These are phyloP conservation scores for Tritrichomonas foetus DNA, from an alignment of 208 protist species.

Conservation along the genomic window DNA sequence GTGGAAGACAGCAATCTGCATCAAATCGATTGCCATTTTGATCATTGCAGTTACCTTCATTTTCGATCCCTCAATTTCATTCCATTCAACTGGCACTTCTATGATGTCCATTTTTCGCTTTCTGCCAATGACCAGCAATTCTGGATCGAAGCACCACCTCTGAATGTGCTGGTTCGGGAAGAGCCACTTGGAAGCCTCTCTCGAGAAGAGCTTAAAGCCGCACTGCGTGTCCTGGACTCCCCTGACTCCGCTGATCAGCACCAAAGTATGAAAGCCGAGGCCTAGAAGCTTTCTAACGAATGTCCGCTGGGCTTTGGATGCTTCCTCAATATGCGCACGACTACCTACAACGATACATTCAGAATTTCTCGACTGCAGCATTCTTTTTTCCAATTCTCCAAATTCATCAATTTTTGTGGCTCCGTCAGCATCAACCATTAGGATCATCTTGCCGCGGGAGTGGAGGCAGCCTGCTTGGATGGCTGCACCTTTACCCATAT, in stretches of 20 bases:
- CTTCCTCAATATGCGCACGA: not conserved
- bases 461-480: constrained; percentile 43
- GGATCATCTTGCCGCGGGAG: constrained; percentile 38
- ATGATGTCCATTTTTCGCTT: not conserved
- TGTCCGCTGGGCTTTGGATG: constrained; percentile 38
- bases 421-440: constrained; percentile 52
- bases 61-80: constrained; percentile 48
- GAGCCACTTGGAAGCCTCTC: not conserved
- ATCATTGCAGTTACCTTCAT: constrained; percentile 42
- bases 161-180: constrained; percentile 50
- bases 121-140: constrained; percentile 46
- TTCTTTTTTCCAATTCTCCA: not conserved
- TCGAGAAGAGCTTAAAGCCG: constrained; percentile 52
- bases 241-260: not conserved
- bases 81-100: constrained; percentile 48
- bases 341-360: constrained; percentile 32
- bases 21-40: constrained; percentile 22
- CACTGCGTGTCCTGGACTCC: constrained; percentile 47
- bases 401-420: constrained; percentile 44
- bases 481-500: constrained; percentile 48
- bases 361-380: not conserved
- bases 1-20: not conserved
- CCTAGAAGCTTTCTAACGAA: constrained; percentile 43
- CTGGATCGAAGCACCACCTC: constrained; percentile 52
- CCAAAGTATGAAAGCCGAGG: constrained; percentile 43